These are phyloP conservation scores for Elsinoe fawcettii DNA, from an alignment of 2,329 filamentous ascomycete species.

Conservation along the genomic window DNA sequence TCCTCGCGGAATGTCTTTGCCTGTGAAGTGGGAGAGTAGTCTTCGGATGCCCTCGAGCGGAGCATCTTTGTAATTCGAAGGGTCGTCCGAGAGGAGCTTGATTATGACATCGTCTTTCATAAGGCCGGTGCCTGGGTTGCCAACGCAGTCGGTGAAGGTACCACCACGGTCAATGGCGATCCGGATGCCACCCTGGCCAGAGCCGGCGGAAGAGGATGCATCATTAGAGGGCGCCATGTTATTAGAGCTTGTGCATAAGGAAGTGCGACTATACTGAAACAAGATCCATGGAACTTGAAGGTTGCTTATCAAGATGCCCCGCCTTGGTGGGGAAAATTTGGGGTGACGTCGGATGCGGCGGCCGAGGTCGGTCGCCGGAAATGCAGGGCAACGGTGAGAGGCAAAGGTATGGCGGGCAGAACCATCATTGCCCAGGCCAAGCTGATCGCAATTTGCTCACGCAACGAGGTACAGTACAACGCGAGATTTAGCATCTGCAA, in stretches of 20 bases:
- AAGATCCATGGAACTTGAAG: not conserved
- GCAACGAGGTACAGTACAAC: too few relatives aligned
- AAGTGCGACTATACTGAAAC: not conserved
- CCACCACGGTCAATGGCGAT: slow-evolving; percentile 75
- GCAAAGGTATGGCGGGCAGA: too few relatives aligned
- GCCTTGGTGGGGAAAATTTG: not conserved
- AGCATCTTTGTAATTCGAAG: slow-evolving; percentile 82
- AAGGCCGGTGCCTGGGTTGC: slow-evolving; percentile 61
- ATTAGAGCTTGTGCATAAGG: not conserved
- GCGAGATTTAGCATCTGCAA: too few relatives aligned
- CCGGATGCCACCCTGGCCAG: slow-evolving; percentile 53
- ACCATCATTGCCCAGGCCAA: too few relatives aligned
- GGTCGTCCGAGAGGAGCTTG: slow-evolving; percentile 85
- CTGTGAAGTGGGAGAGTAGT: slow-evolving; percentile 69
- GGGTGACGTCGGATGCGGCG: not conserved
- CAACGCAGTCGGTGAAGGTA: slow-evolving; percentile 88
- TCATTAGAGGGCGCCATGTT: slow-evolving; percentile 19
- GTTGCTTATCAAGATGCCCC: not conserved
- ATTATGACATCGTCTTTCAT: slow-evolving; percentile 71
- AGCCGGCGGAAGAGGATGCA: not conserved
- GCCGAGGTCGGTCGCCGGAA: not conserved
- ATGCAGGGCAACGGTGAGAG: too few relatives aligned
- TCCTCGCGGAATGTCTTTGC: slow-evolving; percentile 68
- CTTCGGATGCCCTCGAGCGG: slow-evolving; percentile 85
- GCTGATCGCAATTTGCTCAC: too few relatives aligned